A percentile compares a stretch with the other conserved stretches of the same genome.
These are phyloP conservation scores for Chaetomium globosum DNA, from an alignment of 2,329 filamentous ascomycete species.

Conservation along the genomic window DNA sequence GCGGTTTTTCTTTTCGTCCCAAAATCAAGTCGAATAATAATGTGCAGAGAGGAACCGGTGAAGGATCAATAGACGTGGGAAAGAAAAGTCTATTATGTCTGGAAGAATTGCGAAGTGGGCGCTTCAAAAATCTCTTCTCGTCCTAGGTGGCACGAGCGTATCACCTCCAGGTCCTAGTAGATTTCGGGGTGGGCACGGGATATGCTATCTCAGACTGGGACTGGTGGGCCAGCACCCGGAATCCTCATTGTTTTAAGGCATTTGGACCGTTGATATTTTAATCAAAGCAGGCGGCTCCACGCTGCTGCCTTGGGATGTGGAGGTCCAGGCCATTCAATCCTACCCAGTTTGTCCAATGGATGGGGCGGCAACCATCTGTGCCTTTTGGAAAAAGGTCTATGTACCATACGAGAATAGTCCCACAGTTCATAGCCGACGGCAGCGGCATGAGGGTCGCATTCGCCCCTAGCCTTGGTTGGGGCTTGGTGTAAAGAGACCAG, in stretches of 20 bases:
- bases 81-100: neutral
- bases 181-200: neutral
- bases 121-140: neutral
- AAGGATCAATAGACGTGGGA: neutral
- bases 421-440: neutral
- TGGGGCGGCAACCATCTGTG: neutral
- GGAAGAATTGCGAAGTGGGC: neutral
- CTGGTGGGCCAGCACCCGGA: neutral
- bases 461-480: neutral
- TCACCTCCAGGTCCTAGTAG: neutral
- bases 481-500: neutral
- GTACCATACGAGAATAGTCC: neutral
- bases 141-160: neutral
- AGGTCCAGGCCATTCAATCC: neutral
- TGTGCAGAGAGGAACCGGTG: too few species aligned
- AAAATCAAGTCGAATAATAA: neutral
- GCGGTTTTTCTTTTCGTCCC: neutral
- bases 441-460: neutral
- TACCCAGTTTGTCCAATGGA: neutral
- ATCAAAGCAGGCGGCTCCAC: neutral
- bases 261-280: neutral
- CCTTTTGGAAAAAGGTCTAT: neutral
- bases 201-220: neutral
- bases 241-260: neutral
- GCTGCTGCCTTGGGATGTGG: slow-evolving; percentile 5